Evolutionary conservation across 257 asterid genomes (phyloP), one percentile per base, ranked within the genome.

Genomic region (Solanum boliviense): DNA sequence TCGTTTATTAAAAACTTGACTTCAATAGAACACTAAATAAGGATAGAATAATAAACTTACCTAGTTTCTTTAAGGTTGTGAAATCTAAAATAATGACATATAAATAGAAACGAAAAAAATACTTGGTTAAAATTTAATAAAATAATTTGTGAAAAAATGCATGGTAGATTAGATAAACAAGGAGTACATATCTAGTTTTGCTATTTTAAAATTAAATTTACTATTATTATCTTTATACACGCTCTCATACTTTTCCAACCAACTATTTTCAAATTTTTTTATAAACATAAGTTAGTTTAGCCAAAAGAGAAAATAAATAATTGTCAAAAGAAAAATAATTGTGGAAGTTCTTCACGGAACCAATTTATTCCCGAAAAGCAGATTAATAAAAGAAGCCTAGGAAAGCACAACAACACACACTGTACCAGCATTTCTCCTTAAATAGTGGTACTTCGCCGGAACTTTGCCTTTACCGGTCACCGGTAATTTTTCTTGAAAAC

Each of bases 351-450:
- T 46, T 81, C 39, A 48, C 85, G 85, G 12, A 27, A 79, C 12
- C 70, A 81, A 27, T 81, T 82, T 48, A 82, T 48, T 82, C 12
- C 13, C 27, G 85, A 44, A 79, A 39, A n/a, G 35, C 58, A 39
- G 58, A 13, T 39, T n/a, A 76, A 74, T 21, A 35, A 9, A 48
- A 48, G 60, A 74, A 52, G 18, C 27, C 16, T 21, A 31, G 52
- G 84, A 78, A 39, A 81, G 27, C 9, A 18, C 39, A 41, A 41
- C 36, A 36, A 23, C 27, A 25, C 58, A 76, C 23, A 68, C 5
- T 13, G 36, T 25, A 78, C n/a, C 65, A 78, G 13, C 84, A 78
- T 78, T 78, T 75, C 32, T 75, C 56, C 18, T 58, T 58, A 58
- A 21, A 58, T 58, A 58, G 67, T 20, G 67, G 25, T 58, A 58